Percentiles rank a stretch among this genome's conserved stretches.
Evolutionary conservation across 345 rosid species (phyloP).

Genomic region (Raphanus sativus): DNA sequence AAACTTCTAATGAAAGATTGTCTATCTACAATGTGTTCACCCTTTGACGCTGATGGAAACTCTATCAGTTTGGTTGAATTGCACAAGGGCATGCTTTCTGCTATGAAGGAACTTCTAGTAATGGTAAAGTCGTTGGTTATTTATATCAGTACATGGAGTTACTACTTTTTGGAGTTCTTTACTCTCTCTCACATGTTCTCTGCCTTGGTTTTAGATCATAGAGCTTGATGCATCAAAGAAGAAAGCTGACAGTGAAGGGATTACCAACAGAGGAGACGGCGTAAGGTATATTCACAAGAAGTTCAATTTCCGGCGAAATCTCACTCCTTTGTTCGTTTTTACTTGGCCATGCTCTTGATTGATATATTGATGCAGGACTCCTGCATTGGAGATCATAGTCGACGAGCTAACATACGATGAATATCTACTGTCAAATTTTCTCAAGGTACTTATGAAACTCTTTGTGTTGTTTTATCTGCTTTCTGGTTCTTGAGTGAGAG

Average conservation of each 20-base stretch:
- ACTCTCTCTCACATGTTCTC: constrained; percentile 25
- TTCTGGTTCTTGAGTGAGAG: constrained; percentile 8
- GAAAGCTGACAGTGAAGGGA: constrained; percentile 61
- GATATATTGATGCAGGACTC: constrained; percentile 57
- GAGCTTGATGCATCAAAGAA: constrained; percentile 73
- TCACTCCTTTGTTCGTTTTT: background rate
- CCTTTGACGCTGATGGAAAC: constrained; percentile 39
- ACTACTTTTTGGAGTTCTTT: background rate
- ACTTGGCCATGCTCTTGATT: constrained; percentile 17
- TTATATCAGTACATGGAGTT: background rate
- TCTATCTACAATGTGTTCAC: constrained; percentile 52
- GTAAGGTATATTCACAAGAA: constrained; percentile 50
- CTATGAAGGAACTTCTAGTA: constrained; percentile 64
- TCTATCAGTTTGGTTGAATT: constrained; percentile 52
- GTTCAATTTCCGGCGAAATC: background rate
- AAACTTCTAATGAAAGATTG: constrained; percentile 69
- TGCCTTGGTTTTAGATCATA: constrained; percentile 55
- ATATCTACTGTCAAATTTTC: constrained; percentile 54
- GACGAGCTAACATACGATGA: constrained; percentile 68
- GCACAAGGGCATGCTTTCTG: constrained; percentile 43
- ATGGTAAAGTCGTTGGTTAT: constrained; percentile 43
- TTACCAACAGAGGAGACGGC: constrained; percentile 69
- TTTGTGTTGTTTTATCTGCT: background rate
- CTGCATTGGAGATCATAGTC: constrained; percentile 64
- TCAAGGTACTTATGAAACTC: constrained; percentile 49